Conservation (phyloP, 495 filamentous ascomycete genomes). For the Lasiosphaeria hispida region DNA sequence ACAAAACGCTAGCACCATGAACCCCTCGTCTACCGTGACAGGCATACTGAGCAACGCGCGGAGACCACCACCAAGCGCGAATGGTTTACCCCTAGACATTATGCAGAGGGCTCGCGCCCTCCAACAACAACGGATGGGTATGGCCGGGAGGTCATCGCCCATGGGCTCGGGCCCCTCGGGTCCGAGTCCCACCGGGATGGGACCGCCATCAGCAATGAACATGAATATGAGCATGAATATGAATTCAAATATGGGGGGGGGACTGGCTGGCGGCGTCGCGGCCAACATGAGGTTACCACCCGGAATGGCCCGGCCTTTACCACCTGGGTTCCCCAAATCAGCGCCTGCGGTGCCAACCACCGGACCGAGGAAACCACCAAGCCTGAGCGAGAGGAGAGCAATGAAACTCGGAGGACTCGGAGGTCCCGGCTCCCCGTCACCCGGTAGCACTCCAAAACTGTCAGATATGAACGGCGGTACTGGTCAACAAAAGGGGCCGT, state of each 20-base stretch:
- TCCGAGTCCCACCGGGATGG: slow-evolving; percentile 6
- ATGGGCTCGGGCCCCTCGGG: slow-evolving; percentile 10
- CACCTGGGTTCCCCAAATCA: slow-evolving; percentile 46
- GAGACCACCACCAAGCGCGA: slow-evolving; percentile 37
- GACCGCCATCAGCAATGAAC: slow-evolving; percentile 9
- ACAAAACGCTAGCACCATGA: slow-evolving; percentile 55
- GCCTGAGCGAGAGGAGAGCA: slow-evolving; percentile 37
- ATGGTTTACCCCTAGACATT: slow-evolving; percentile 71
- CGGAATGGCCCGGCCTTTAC: slow-evolving; percentile 38
- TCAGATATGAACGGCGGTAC: slow-evolving; percentile 28
- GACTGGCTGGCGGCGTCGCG: slow-evolving; percentile 35
- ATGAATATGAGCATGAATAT: slow-evolving; percentile 17
- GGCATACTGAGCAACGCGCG: slow-evolving; percentile 69
- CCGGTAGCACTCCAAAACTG: slow-evolving; percentile 31
- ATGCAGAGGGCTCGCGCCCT: slow-evolving; percentile 73
- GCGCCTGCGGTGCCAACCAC: slow-evolving; percentile 42
- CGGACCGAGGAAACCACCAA: slow-evolving; percentile 24
- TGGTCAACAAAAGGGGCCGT: slow-evolving; percentile 16
- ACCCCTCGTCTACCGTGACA: slow-evolving; percentile 71
- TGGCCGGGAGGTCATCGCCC: slow-evolving; percentile 19
- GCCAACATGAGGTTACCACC: slow-evolving; percentile 41
- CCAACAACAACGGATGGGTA: slow-evolving; percentile 36
- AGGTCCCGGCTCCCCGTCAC: slow-evolving; percentile 23
- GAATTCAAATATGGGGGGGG: slow-evolving; percentile 7
- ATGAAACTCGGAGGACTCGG: slow-evolving; percentile 45